These are phyloP conservation scores for Benincasa hispida DNA, from an alignment of 306 rosid species.

Conservation along the genomic window DNA sequence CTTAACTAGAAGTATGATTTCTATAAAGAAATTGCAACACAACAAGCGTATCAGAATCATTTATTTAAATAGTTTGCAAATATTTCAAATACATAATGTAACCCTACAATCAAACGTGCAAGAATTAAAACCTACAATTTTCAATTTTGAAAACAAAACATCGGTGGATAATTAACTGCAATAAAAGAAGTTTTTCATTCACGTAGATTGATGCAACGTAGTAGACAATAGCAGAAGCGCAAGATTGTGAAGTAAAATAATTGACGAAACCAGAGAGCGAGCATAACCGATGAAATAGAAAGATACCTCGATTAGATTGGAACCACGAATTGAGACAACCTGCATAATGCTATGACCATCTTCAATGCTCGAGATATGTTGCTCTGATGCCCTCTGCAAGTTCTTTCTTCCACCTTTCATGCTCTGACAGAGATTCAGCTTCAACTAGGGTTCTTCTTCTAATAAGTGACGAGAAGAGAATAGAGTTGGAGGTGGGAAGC, in stretches of 20 bases:
- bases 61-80: background rate
- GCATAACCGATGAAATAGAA: background rate
- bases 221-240: background rate
- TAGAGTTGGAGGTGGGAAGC: background rate
- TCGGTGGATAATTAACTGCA: background rate
- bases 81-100: background rate
- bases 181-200: background rate
- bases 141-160: background rate
- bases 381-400: constrained; percentile 57
- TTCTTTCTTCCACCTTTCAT: constrained; percentile 95
- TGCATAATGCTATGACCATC: constrained; percentile 54
- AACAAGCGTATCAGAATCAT: background rate
- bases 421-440: background rate
- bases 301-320: constrained; percentile 70
- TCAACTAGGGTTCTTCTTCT: background rate
- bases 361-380: constrained; percentile 32
- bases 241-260: background rate
- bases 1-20: background rate
- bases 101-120: background rate
- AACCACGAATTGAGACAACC: constrained; percentile 70
- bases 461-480: background rate
- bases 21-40: background rate
- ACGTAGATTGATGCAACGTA: background rate
- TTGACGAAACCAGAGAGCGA: background rate
- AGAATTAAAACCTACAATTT: background rate